A percentile compares a stretch with the other conserved stretches of the same genome.
phyloP scores from a whole-genome alignment of 83 land plant species.

The Thuja plicata region DNA sequence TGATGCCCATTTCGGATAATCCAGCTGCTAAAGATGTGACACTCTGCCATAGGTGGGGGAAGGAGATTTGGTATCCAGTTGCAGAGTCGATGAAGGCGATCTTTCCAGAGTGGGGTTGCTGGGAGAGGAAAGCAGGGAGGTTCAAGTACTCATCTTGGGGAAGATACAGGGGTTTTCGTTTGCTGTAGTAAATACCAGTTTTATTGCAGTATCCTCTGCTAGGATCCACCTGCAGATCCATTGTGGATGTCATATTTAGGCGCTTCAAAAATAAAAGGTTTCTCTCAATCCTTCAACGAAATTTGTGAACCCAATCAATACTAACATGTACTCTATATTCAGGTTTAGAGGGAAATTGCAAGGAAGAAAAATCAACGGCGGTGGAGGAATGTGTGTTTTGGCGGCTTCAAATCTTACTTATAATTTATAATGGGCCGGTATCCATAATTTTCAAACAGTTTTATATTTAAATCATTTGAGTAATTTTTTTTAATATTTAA shows the following conservation, averaged over 20 bases:
- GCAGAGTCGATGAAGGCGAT: conserved; percentile 17
- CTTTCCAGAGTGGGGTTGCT: not conserved
- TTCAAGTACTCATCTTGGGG: not conserved
- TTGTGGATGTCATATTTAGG: too few species aligned
- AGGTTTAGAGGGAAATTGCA: too few species aligned
- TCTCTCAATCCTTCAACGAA: too few species aligned
- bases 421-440: too few species aligned
- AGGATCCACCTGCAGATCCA: not conserved
- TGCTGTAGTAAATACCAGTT: conserved; percentile 10
- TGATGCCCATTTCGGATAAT: conserved; percentile 11
- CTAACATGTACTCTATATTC: too few species aligned
- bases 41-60: not conserved
- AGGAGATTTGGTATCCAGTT: conserved; percentile 1
- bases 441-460: too few species aligned
- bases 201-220: conserved; percentile 10
- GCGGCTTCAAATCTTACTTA: too few species aligned
- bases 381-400: too few species aligned
- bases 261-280: not conserved
- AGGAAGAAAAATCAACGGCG: too few species aligned
- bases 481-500: too few species aligned
- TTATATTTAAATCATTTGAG: too few species aligned
- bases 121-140: conserved; percentile 2
- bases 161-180: not conserved
- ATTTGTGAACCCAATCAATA: too few species aligned
- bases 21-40: conserved; percentile 19